Percentiles rank a stretch among this genome's conserved stretches.
These are phyloP conservation scores for Hanseniaspora gamundiae DNA, from an alignment of 1,139 yeast genomes.

Conservation along the genomic window DNA sequence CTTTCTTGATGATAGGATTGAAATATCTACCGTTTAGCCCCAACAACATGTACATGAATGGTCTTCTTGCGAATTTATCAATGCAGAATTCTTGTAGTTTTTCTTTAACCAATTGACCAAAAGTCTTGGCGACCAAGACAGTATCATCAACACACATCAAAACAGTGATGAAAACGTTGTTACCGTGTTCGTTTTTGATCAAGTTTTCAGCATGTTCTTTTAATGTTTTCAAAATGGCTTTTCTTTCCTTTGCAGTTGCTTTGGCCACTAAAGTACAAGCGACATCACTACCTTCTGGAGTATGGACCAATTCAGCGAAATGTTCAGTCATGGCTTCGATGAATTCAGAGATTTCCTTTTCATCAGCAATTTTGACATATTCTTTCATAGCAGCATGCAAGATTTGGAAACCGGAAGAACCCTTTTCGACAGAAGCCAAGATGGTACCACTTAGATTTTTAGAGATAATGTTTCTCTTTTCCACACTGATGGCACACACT, in stretches of 20 bases:
- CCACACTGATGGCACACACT: constrained; percentile 58
- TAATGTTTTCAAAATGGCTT: constrained; percentile 56
- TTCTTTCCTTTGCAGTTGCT: constrained; percentile 91
- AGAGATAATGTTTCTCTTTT: constrained; percentile 68
- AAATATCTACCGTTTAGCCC: constrained; percentile 80
- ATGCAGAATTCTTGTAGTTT: constrained; percentile 44
- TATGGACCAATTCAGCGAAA: constrained; percentile 89
- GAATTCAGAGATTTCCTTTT: constrained; percentile 64
- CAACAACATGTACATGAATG: constrained; percentile 66
- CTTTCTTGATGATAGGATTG: constrained; percentile 53
- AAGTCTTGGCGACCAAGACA: constrained; percentile 63
- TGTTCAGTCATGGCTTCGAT: constrained; percentile 78
- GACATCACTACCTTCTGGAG: constrained; percentile 87
- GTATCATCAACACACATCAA: constrained; percentile 92
- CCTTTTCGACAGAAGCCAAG: constrained; percentile 85
- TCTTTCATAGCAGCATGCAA: constrained; percentile 95
- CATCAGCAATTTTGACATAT: constrained; percentile 60
- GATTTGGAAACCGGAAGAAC: constrained; percentile 91
- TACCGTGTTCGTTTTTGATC: constrained; percentile 78
- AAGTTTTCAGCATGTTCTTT: constrained; percentile 63
- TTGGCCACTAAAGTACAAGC: constrained; percentile 69
- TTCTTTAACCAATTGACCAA: constrained; percentile 48
- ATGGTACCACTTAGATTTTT: constrained; percentile 73
- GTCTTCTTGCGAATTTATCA: constrained; percentile 79
- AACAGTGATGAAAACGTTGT: constrained; percentile 62